A percentile compares a stretch with the other conserved stretches of the same genome.
Evolutionary conservation across 345 rosid species (phyloP).

Genomic region (Euphorbia lathyris): DNA sequence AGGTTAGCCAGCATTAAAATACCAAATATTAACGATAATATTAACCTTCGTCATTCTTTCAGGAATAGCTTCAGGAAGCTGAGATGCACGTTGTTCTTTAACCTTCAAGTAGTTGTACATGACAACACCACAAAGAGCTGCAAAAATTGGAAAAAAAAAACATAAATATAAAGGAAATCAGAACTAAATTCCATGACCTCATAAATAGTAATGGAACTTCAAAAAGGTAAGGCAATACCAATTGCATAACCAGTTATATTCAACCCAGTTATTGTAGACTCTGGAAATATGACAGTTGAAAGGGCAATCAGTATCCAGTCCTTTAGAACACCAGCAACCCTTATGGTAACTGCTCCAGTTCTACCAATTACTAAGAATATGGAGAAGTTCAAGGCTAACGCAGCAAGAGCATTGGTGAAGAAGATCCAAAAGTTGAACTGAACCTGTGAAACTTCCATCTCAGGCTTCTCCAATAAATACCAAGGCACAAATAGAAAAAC

Average conservation of each 20-base stretch:
- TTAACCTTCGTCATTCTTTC: conserved; percentile 83
- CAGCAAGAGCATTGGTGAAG: conserved; percentile 93
- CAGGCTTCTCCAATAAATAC: conserved; percentile 84
- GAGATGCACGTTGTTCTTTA: conserved; percentile 71
- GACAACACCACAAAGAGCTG: conserved; percentile 93
- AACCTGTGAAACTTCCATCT: conserved; percentile 72
- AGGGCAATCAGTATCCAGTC: conserved; percentile 98
- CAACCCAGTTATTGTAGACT: conserved; percentile 87
- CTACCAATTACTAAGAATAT: conserved; percentile 90
- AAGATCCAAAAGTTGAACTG: conserved; percentile 97
- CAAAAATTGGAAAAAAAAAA: no score
- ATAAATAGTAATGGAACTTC: background rate
- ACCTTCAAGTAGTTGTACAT: conserved; percentile 91
- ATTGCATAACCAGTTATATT: conserved; percentile 91
- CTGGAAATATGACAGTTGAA: conserved; percentile 85
- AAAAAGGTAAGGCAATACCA: conserved; percentile 44
- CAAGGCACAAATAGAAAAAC: conserved; percentile 87
- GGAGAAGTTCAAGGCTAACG: conserved; percentile 85
- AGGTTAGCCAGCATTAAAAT: background rate
- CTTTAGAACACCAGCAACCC: conserved; percentile 95
- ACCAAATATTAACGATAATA: conserved; percentile 18
- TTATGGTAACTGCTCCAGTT: conserved; percentile 91
- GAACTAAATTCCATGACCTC: background rate
- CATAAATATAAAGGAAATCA: background rate
- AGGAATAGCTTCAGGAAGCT: conserved; percentile 59